Percentiles rank a stretch among this genome's conserved stretches.
phyloP scores from a whole-genome alignment of 2,329 filamentous ascomycete genomes.

The Myriangium duriaei region DNA sequence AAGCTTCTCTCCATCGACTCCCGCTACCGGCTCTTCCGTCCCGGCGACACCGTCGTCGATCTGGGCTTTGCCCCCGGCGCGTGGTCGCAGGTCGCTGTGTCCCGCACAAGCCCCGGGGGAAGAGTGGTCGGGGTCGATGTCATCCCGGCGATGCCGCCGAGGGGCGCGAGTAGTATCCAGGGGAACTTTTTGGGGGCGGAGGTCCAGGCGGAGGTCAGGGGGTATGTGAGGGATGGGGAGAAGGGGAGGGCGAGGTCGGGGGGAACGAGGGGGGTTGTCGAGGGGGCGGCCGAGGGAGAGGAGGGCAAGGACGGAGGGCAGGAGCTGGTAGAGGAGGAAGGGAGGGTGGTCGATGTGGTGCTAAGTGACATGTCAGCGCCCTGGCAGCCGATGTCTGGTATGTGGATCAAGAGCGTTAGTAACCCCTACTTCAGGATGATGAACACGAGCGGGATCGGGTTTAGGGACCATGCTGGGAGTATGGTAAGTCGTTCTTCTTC shows the following conservation, averaged over 20 bases:
- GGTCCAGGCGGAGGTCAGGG: constrained; percentile 65
- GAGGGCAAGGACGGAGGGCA: constrained; percentile 23
- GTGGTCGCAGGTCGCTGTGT: constrained; percentile 66
- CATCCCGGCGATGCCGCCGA: constrained; percentile 80
- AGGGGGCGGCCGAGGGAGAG: constrained; percentile 23
- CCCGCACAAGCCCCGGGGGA: constrained; percentile 62
- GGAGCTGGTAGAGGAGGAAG: constrained; percentile 14
- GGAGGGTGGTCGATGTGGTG: constrained; percentile 70
- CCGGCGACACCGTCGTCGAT: constrained; percentile 78
- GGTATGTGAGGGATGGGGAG: constrained; percentile 56
- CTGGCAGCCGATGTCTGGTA: constrained; percentile 71
- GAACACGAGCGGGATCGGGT: constrained; percentile 85
- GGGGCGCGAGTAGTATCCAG: constrained; percentile 86
- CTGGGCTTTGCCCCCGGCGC: constrained; percentile 64
- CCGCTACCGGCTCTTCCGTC: constrained; percentile 66
- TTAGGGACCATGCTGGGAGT: constrained; percentile 81
- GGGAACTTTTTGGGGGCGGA: constrained; percentile 73
- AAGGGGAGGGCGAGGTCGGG: constrained; percentile 39
- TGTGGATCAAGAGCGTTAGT: constrained; percentile 81
- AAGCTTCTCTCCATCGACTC: constrained; percentile 85
- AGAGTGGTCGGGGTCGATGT: constrained; percentile 86
- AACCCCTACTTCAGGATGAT: constrained; percentile 96
- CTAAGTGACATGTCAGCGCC: constrained; percentile 98
- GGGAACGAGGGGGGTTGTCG: constrained; percentile 16
- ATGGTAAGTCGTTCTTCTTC: constrained; percentile 56